Evolutionary conservation across 306 rosid species (phyloP).

Genomic region (Citrullus mucosospermus): DNA sequence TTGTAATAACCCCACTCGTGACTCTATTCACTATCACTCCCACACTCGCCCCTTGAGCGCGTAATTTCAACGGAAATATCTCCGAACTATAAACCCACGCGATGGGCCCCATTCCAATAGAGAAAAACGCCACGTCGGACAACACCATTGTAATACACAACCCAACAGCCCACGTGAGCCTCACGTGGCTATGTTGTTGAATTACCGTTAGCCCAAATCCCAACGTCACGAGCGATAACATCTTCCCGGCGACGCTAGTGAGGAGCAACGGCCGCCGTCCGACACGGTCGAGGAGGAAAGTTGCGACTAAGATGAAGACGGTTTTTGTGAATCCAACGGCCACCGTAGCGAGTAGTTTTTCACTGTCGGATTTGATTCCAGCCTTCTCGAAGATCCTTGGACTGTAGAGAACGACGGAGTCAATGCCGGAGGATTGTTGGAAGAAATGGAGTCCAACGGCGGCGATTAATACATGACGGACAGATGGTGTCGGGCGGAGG

Average conservation of each 20-base stretch:
- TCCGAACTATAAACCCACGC: constrained; percentile 68
- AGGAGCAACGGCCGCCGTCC: constrained; percentile 71
- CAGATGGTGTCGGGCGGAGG: constrained; percentile 45
- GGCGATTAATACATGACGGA: constrained; percentile 53
- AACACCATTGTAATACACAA: constrained; percentile 29
- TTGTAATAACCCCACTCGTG: constrained; percentile 48
- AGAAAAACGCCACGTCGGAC: constrained; percentile 43
- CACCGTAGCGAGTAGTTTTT: constrained; percentile 43
- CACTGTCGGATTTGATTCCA: constrained; percentile 15
- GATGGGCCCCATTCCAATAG: constrained; percentile 81
- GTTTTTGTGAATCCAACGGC: constrained; percentile 69
- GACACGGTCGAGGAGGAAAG: constrained; percentile 36
- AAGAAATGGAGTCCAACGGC: constrained; percentile 59
- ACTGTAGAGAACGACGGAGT: constrained; percentile 65
- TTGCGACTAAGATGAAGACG: constrained; percentile 44
- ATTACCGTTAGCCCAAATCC: constrained; percentile 36
- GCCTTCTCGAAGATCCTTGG: constrained; percentile 60
- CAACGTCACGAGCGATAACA: constrained; percentile 23
- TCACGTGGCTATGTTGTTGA: not conserved
- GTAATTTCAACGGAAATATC: constrained; percentile 58
- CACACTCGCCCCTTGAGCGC: constrained; percentile 63
- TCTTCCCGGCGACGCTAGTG: constrained; percentile 49
- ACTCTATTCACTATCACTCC: constrained; percentile 47
- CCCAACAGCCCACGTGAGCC: constrained; percentile 47
- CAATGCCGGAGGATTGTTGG: constrained; percentile 61